Percentiles rank a stretch among this genome's conserved stretches.
phyloP scores from a whole-genome alignment of 78 protist genomes.

The Dictyostelium citrinum region DNA sequence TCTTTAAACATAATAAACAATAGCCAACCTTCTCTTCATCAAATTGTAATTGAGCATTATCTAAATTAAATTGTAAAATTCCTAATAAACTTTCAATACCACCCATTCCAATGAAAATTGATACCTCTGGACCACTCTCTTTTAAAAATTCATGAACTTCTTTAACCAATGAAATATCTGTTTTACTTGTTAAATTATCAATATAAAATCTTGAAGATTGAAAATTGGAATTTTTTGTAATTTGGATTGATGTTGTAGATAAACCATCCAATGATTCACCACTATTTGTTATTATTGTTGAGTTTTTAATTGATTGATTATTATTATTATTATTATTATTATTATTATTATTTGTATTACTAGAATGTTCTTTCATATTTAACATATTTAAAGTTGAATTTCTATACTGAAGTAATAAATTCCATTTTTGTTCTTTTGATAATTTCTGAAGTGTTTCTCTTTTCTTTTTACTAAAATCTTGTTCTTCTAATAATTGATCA shows the following conservation, averaged over 20 bases:
- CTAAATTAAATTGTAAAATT: neutral
- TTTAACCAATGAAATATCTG: neutral
- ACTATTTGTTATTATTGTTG: neutral
- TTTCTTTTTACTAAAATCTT: constrained; percentile 29
- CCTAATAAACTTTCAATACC: neutral
- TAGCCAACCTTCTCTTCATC: constrained; percentile 34
- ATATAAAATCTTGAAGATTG: constrained; percentile 2
- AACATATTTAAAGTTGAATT: constrained; percentile 26
- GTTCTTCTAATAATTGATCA: constrained; percentile 25
- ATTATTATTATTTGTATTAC: neutral
- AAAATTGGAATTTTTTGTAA: neutral
- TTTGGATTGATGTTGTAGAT: neutral
- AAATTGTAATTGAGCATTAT: neutral
- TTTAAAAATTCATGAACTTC: neutral
- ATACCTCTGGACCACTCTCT: constrained; percentile 25
- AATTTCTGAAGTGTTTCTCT: constrained; percentile 15
- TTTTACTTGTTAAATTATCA: neutral
- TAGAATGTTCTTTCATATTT: neutral
- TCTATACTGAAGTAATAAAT: constrained; percentile 23
- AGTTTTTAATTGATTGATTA: neutral
- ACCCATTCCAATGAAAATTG: constrained; percentile 7
- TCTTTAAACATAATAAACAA: constrained; percentile 2
- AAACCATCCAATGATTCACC: neutral
- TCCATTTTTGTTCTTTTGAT: constrained; percentile 37
- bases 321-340: neutral